A percentile compares a stretch with the other conserved stretches of the same genome.
phyloP scores from a whole-genome alignment of 371 early-diverging fungal species.

The Smittium culicis region DNA sequence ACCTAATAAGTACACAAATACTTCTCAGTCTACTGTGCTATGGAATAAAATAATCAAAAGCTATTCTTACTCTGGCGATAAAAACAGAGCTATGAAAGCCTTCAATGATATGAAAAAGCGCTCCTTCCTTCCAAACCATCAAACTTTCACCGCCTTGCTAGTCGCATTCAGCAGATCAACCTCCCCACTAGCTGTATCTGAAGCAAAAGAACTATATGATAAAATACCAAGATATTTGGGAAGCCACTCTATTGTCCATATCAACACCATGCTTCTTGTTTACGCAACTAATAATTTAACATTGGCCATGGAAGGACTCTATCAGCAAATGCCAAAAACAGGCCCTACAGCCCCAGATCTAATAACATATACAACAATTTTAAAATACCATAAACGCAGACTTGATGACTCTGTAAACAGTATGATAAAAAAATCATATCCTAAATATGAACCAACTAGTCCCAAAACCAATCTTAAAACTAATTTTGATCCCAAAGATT shows the following conservation, averaged over 20 bases:
- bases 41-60: conserved; percentile 6
- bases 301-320: conserved; percentile 5
- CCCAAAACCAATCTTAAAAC: neutral
- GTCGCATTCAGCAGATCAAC: neutral
- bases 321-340: conserved; percentile 3
- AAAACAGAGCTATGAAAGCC: conserved; percentile 1
- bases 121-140: conserved; percentile 3
- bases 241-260: neutral
- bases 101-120: conserved; percentile 8
- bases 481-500: neutral
- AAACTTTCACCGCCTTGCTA: conserved; percentile 6
- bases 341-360: conserved; percentile 1
- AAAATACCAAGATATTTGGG: neutral
- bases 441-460: too few relatives aligned
- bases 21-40: conserved; percentile 6
- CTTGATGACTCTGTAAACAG: neutral
- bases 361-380: conserved; percentile 6
- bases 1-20: conserved; percentile 2
- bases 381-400: neutral
- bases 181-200: neutral
- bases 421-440: too few relatives aligned
- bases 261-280: conserved; percentile 5
- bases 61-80: neutral
- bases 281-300: conserved; percentile 5
- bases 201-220: conserved; percentile 5